Evolutionary conservation across 2,329 filamentous ascomycete species (phyloP).

Genomic region (Aspergillus hiratsukae): DNA sequence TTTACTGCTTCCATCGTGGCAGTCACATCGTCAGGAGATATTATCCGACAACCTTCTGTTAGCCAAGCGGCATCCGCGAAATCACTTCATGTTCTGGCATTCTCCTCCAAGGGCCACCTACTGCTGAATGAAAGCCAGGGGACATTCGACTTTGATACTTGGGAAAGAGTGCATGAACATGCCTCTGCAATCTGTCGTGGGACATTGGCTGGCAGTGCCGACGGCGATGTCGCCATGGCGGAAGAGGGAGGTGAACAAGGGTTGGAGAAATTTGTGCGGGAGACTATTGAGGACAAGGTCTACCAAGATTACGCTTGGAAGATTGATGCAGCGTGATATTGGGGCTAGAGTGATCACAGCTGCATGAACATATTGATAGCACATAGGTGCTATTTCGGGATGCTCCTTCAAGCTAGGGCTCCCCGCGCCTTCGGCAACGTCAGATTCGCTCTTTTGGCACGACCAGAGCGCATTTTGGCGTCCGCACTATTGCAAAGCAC

Average conservation of each 20-base stretch:
- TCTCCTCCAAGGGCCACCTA: slow-evolving; percentile 68
- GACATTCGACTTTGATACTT: slow-evolving; percentile 67
- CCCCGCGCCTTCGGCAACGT: background rate
- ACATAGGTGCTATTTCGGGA: background rate
- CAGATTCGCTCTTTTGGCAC: background rate
- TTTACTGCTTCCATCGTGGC: slow-evolving; percentile 63
- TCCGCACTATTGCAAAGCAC: background rate
- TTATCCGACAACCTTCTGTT: slow-evolving; percentile 59
- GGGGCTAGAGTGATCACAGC: background rate
- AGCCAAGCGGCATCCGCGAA: slow-evolving; percentile 58
- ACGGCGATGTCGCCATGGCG: slow-evolving; percentile 42
- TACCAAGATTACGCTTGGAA: slow-evolving; percentile 37
- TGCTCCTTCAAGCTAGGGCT: background rate
- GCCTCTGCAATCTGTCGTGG: slow-evolving; percentile 64
- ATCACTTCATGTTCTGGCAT: slow-evolving; percentile 79
- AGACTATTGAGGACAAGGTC: slow-evolving; percentile 56
- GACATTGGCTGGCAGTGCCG: slow-evolving; percentile 29
- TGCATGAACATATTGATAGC: background rate
- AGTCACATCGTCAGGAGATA: slow-evolving; percentile 42
- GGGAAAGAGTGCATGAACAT: slow-evolving; percentile 64
- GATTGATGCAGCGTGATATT: slow-evolving; percentile 30
- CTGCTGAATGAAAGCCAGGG: slow-evolving; percentile 80
- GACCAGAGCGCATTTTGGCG: background rate
- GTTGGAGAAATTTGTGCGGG: slow-evolving; percentile 59
- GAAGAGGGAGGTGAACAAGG: slow-evolving; percentile 40